Conservation (phyloP, 2,329 filamentous ascomycete species). For the Claviceps citrina region DNA sequence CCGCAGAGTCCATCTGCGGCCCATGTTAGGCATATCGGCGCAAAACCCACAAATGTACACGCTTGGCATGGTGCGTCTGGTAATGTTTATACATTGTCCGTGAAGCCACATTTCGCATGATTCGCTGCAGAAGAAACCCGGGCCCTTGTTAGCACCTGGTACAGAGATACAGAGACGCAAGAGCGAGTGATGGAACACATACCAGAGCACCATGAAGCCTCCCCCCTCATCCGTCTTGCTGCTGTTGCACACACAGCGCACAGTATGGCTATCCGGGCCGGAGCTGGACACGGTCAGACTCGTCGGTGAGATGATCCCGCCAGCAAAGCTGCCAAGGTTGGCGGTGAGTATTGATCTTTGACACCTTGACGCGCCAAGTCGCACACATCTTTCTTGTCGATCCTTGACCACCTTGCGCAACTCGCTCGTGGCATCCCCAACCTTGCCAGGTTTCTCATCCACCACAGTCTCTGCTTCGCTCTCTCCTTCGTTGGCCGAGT, state of each 20-base stretch:
- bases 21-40: conserved; percentile 41
- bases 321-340: conserved; percentile 17
- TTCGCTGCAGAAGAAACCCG: conserved; percentile 26
- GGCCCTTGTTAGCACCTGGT: no score
- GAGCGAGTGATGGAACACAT: conserved; percentile 12
- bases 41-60: conserved; percentile 52
- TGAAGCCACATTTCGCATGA: conserved; percentile 52
- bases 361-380: conserved; percentile 16
- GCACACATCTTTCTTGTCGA: conserved; percentile 28
- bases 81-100: conserved; percentile 46
- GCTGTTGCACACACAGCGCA: conserved; percentile 43
- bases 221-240: conserved; percentile 29
- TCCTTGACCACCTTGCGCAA: conserved; percentile 42
- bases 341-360: conserved; percentile 22
- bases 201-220: conserved; percentile 50
- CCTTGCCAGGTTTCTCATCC: conserved; percentile 27
- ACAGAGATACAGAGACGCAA: neutral
- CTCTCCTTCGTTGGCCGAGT: conserved; percentile 27
- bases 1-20: conserved; percentile 28
- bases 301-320: conserved; percentile 33
- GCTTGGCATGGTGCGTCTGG: conserved; percentile 37
- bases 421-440: conserved; percentile 44
- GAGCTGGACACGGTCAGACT: conserved; percentile 34
- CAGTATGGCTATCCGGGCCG: conserved; percentile 24
- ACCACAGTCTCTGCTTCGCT: conserved; percentile 46